Evolutionary conservation across 2,329 filamentous ascomycete genomes (phyloP), one percentile per base, ranked within the genome.

Genomic region (Hypomyces rosellus): DNA sequence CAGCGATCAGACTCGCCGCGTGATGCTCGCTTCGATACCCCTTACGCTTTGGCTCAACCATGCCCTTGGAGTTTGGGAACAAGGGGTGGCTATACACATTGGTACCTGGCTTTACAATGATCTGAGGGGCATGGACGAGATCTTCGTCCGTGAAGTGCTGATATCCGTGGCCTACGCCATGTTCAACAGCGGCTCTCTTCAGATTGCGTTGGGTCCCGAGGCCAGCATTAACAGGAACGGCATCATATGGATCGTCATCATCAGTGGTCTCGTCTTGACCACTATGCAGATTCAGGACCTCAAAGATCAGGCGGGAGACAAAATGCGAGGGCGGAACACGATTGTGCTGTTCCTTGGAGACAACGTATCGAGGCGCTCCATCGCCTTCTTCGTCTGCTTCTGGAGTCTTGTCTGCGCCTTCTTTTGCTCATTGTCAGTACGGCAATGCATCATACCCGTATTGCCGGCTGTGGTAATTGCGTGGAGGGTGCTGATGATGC

Each of bases 61-160:
- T 34, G 14, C 38, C 3, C 47, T 66, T 5, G 63, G 61, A 5
- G 59, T 55, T 3, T 52, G 53, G n/a, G 45, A 55, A 11, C 62
- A 69, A 39, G 60, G 59, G 4, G 51, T 60, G 1, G 37, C 63
- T 2, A 51, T 72, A 3, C 44, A 65, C 14, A 37, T 61, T 1
- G 38, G 64, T 18, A 64, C 59, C 1, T 69, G 63, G 61, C 56
- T 67, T 40, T 73, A 74, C 57, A 73, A 73, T 51, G 69, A 73
- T 33, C 58, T 68, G 1, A 48, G 51, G 1, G 61, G 53, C 42
- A 50, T 44, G 25, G 49, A 49, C 34, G 48, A 49, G 16, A 50
- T 54, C 15, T 40, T 15, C 39, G 48, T 62, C 61, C 57, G 59
- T 63, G 5, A 58, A 34, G 37, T 53, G 8, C 51, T 61, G 37